Base-by-base conservation (phyloP, 805 yeast species). In the Candida wancherniae region DNA sequence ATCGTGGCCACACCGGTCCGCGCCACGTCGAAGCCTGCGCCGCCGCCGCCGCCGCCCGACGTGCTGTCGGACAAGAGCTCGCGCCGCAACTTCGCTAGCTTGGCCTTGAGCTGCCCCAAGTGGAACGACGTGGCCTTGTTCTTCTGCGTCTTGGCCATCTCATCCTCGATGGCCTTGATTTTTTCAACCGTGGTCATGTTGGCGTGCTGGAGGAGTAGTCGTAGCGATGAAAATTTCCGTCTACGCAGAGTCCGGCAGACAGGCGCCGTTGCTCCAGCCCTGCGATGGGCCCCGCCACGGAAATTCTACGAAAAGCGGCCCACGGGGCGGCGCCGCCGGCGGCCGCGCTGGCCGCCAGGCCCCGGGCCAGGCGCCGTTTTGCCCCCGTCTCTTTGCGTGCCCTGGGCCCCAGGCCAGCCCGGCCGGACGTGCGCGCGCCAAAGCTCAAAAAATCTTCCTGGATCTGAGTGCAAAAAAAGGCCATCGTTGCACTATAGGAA, bases 91-190 rank as follows among this genome's bases (percentile, higher is more conserved):
- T 90, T 88, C 33, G 99, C 98, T 34, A 92, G 67, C 54, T 92
- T 92, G 33, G 98, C 98, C 62, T 94, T 92, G 44, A 92, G 70
- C 66, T 87, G 95, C 53, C 99, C 98, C 71, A 92, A 67, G 70
- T 92, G 99, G 67, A 84, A 90, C 45, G 92, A 85, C 3, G 99
- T 92, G 55, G 94, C 94, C 77, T 92, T 92, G 67, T 92, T 92
- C 67, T 90, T 92, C 58, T 92, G 99, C 52, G 99, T 92, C 51
- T 73, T 73, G 66, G 97, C 88, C 98, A 90, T 90, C 71, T 90
- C 98, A 63, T 83, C 92, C 63, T 90, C 97, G 69, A 88, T 84
- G 65, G 81, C 80, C 66, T 83, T 80, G 54, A 83, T 82, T 57
- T 82, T 73, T 44, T 67, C 72, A 18, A 65, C 73, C 5, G 73